Base-by-base conservation (phyloP, 768 basidiomycete genomes). In the Favolaschia claudopus region DNA sequence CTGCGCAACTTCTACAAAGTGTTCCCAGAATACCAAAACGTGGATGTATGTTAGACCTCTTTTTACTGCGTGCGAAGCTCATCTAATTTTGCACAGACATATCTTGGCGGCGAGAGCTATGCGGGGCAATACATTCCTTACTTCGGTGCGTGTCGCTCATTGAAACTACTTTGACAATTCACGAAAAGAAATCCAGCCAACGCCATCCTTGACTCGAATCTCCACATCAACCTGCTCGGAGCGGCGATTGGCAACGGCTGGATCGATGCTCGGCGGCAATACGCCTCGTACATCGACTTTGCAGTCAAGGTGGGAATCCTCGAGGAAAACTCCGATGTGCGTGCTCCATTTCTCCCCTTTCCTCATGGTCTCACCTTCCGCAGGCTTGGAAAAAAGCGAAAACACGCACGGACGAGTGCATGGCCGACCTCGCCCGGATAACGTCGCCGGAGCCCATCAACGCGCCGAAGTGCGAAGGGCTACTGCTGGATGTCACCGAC, bases 121-220 rank as follows among this genome's bases (percentile, higher is more conserved):
- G 97, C 96, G 25, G 97, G 97, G 22, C 96, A 99, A 77, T 99
- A 91, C 79, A 96, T 99, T 67, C 97, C 97, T 5, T 96, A 93
- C 73, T 95, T 95, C 67, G 93, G 93, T 89, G 66, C 63, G 77
- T 70, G 2, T 40, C 47, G 50, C 20, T 44, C 10, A 22, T 44
- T n/a, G 17, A 36, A 9, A 13, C 39, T 38, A 8, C 20, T 38
- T 44, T 20, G 29, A 42, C 27, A 32, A 13, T 34, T 37, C 63
- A 32, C 57, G 55, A 50, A 37, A 46, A 31, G 12, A n/a, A 15
- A 29, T 37, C 50, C 59, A 95, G 95, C 93, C 67, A 84, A 95
- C 63, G 91, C 87, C 17, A 79, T 96, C 40, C 77, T 97, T 28
- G 72, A 80, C 60, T 85, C 87, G 7, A 71, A 81, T 31, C 76